Evolutionary conservation across 345 rosid genomes (phyloP), one percentile per base, ranked within the genome.

Genomic region (Eucalyptus globulus): DNA sequence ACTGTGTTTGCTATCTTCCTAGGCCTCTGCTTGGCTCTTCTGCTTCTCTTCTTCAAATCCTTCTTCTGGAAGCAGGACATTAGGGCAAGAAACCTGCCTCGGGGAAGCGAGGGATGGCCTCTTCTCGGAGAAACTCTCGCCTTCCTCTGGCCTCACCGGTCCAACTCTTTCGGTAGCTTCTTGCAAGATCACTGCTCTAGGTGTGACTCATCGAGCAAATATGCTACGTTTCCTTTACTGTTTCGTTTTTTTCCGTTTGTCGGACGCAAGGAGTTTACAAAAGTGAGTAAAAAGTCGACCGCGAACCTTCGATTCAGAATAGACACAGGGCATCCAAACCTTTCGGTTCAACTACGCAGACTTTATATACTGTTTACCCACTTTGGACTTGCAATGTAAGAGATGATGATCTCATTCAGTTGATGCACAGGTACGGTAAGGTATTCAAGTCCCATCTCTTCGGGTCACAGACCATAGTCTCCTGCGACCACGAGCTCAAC

Each of bases 71-170:
- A 80, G 86, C n/a, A 43, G 10, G 69, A 67, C 62, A 26, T 88
- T n/a, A 87, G 34, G 24, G 89, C 88, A 16, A 44, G 53, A 81
- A 91, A 92, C 81, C 86, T 94, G 49, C 96, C 96, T 17, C 72
- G 87, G 85, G 99, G 98, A 14, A 90, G 88, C 90, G 94, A 92
- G 95, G 99, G 99, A 49, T 95, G 94, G 98, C 98, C 99, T 44
- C 87, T 97, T 26, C 53, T 91, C 37, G 99, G 98, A 8, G 96
- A 97, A 88, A 95, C 98, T 86, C 91, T 94, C 67, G 90, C 93
- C 91, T 94, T 96, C 90, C 96, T 97, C 93, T 93, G 92, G 90
- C 97, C 99, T 89, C 99, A 97, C 89, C 89, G 88, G 91, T 96
- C 98, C 80, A 93, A 92, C 89, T 94, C 98, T 90, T 87, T 93